Base-by-base conservation (phyloP, 495 filamentous ascomycete genomes). In the Aspergillus heteromorphus region DNA sequence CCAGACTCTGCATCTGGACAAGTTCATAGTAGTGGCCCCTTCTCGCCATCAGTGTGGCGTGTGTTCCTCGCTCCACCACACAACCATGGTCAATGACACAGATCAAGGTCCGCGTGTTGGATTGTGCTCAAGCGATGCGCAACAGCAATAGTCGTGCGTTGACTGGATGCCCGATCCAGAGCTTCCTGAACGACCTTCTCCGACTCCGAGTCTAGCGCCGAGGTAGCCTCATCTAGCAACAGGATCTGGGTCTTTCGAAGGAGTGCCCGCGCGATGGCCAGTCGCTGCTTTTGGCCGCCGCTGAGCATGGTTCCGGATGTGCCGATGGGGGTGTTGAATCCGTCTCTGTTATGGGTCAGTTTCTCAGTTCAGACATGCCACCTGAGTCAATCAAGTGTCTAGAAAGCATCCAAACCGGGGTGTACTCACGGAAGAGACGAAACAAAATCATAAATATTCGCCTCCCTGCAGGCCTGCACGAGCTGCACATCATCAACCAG, bases 381-480 rank as follows among this genome's bases (percentile, higher is more conserved):
- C 65, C 56, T 57, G 51, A n/a, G n/a, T n/a, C n/a, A n/a, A n/a
- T n/a, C 56, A 40, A 27, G 31, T 19, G 4, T 20, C 4, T 21
- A 34, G 30, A n/a, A 45, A 17, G 4, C 23, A 17, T 11, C 38
- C 21, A 17, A 19, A 8, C 3, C 9, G 48, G 23, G 19, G 36
- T 20, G 63, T n/a, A 58, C 69, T 58, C 61, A 72, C 59, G 84
- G 83, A 6, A 85, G 65, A 21, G 84, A 86, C 57, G 84, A 76
- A 65, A 96, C 91, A 68, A 95, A 95, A 58, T 93, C 88, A 65
- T 91, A 89, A 58, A 96, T 95, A 58, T 95, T 96, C 23, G 91
- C 91, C 63, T 91, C 87, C 53, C 81, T 83, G 72, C 89, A 92
- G 14, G 86, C 88, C 51, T 83, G 76, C 48, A 84, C 74, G 16